phyloP scores from a whole-genome alignment of 2,329 filamentous ascomycete species.

The Aspergillus sp. region DNA sequence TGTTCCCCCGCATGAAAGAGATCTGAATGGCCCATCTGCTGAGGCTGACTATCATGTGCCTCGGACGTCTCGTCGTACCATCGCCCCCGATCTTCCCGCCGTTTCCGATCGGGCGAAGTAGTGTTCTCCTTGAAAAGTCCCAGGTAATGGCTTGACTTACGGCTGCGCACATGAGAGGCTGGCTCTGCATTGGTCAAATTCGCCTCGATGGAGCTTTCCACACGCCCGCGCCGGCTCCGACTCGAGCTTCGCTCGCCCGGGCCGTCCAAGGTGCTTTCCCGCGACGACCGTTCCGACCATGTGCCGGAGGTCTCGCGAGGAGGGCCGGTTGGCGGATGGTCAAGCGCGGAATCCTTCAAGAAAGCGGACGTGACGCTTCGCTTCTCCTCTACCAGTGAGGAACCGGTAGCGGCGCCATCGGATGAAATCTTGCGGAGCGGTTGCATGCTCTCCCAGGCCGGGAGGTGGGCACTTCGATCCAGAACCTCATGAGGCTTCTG shows the following conservation, averaged over 20 bases:
- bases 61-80: constrained; percentile 31
- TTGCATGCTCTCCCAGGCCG: constrained; percentile 17
- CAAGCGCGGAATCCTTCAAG: constrained; percentile 24
- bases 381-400: constrained; percentile 16
- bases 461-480: constrained; percentile 17
- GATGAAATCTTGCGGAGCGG: constrained; percentile 21
- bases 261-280: constrained; percentile 20
- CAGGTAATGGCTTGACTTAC: constrained; percentile 65
- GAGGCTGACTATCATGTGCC: constrained; percentile 11
- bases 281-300: constrained; percentile 19
- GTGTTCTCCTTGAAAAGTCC: constrained; percentile 65
- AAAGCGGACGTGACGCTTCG: constrained; percentile 27
- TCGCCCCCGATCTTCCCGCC: constrained; percentile 44
- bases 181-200: constrained; percentile 58
- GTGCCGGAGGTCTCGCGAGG: constrained; percentile 22
- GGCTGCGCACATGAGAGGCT: constrained; percentile 55
- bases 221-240: constrained; percentile 44
- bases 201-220: constrained; percentile 64
- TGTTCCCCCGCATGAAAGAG: constrained; percentile 11
- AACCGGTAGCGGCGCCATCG: constrained; percentile 22
- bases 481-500: constrained; percentile 19
- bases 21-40: constrained; percentile 9
- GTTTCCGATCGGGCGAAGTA: constrained; percentile 51
- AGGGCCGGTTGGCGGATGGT: constrained; percentile 16
- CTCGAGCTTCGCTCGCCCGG: constrained; percentile 39